Evolutionary conservation across 1,139 yeast genomes (phyloP).

Genomic region (Lodderomyces metapsilosis): DNA sequence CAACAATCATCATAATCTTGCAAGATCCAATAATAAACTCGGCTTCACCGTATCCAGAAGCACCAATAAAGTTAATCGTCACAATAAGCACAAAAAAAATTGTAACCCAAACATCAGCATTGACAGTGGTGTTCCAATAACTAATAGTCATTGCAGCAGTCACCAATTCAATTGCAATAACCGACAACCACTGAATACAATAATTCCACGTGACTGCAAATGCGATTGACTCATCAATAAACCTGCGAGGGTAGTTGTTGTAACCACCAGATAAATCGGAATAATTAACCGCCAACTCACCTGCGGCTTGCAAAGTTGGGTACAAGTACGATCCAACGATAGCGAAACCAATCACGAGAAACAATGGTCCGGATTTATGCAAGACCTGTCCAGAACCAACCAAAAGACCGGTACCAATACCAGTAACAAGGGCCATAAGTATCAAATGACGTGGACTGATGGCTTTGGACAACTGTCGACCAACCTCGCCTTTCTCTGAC

Average conservation of each 20-base stretch:
- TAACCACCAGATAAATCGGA: conserved; percentile 41
- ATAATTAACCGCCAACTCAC: conserved; percentile 43
- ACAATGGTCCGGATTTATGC: conserved; percentile 36
- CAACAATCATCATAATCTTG: conserved; percentile 38
- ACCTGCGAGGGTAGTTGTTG: conserved; percentile 38
- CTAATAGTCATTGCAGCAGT: conserved; percentile 40
- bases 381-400: conserved; percentile 38
- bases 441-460: conserved; percentile 36
- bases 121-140: conserved; percentile 30
- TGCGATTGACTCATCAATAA: conserved; percentile 37
- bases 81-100: conserved; percentile 37
- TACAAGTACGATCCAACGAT: conserved; percentile 40
- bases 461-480: conserved; percentile 31
- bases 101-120: conserved; percentile 41
- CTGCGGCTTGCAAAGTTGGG: conserved; percentile 43
- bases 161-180: conserved; percentile 41
- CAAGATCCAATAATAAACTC: conserved; percentile 38
- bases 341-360: conserved; percentile 34
- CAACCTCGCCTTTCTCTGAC: conserved; percentile 20
- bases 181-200: conserved; percentile 43
- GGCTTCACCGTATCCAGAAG: conserved; percentile 45
- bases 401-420: conserved; percentile 43
- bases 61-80: conserved; percentile 37
- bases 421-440: conserved; percentile 38
- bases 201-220: conserved; percentile 45